Evolutionary conservation across 2,329 filamentous ascomycete species (phyloP), one percentile per base, ranked within the genome.

Genomic region (Catunica adiposa): DNA sequence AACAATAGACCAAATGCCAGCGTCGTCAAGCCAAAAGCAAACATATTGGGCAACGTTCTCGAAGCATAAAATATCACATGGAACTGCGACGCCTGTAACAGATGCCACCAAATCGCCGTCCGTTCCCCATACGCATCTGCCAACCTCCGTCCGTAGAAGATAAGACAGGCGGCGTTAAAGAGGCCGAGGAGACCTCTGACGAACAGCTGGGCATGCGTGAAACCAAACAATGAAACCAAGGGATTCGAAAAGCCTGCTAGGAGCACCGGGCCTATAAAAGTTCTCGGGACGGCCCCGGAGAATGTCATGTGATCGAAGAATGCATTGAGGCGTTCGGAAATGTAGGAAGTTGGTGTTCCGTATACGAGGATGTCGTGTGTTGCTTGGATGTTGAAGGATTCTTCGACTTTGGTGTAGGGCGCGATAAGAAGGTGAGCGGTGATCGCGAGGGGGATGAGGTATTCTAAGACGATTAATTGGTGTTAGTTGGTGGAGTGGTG

Each of bases 331-430:
- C 73, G 76, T 11, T 72, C 66, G 53, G 71, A 64, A 15, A 76
- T 66, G 61, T 82, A 72, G n/a, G 56, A 42, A 20, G 69, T 66
- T 0, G 87, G 86, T 1, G 86, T 80, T 23, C 89, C 89, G 66
- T 92, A 88, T 38, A 78, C 77, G 58, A 95, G 68, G 37, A 98
- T 84, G 67, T 98, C 92, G 68, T 97, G 92, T 2, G 82, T 78
- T 4, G 92, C 92, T 68, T 98, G 92, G 58, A 97, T 80, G 67
- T 95, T 95, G 77, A 98, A 97, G 0, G 90, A 97, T 69, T 98
- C 92, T 68, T 98, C 92, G 58, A 98, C 92, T 68, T 98, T 98
- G 57, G 89, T 96, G 71, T 94, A 90, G 0, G 92, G 92, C 9
- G 89, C 80, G 23, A 81, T 66, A 59, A 80, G 64, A 56, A 94